Evolutionary conservation across 768 basidiomycete species (phyloP), one percentile per base, ranked within the genome.

Genomic region (Leccinum subtestaceum): DNA sequence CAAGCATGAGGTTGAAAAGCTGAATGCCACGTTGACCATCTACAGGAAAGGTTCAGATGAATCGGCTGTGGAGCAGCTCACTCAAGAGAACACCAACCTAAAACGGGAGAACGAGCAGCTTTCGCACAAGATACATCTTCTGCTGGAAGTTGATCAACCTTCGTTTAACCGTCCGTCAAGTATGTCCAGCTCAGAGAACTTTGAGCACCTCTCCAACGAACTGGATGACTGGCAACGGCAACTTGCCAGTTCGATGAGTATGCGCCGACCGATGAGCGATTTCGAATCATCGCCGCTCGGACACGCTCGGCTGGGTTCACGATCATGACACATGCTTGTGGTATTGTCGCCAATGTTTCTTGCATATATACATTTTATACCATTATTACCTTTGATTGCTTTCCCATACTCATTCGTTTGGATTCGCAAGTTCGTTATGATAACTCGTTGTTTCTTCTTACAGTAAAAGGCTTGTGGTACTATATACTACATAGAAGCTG

Each of bases 201-300:
- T 90, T 63, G 89, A 90, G 69, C 80, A 89, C 63, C 83, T 92
- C 49, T 89, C 87, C 46, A 89, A 82, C 67, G 90, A 93, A 70
- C 73, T 93, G 68, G 91, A 93, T 63, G 89, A 87, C 64, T 94
- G 91, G 92, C 88, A 91, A 70, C 83, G 90, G 56, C 89, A 91
- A 67, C 80, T 93, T 58, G 86, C 89, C 17, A 91, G 83, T 67
- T 88, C 89, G 8, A 86, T 91, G 84, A 85, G 83, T 72, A 83
- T 79, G 63, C 84, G 89, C 67, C 81, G 87, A 64, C 84, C 85
- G 40, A 73, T 89, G 46, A 89, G 86, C 68, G 87, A 89, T 63
- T 87, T 87, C 59, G 91, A 91, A 63, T 76, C 84, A 36, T 80
- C 81, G 43, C 74, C 81, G 46, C 70, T 78, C 43, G 75, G 76